phyloP scores from a whole-genome alignment of 1,284 basidiomycete genomes.

The Ganoderma multipileum region DNA sequence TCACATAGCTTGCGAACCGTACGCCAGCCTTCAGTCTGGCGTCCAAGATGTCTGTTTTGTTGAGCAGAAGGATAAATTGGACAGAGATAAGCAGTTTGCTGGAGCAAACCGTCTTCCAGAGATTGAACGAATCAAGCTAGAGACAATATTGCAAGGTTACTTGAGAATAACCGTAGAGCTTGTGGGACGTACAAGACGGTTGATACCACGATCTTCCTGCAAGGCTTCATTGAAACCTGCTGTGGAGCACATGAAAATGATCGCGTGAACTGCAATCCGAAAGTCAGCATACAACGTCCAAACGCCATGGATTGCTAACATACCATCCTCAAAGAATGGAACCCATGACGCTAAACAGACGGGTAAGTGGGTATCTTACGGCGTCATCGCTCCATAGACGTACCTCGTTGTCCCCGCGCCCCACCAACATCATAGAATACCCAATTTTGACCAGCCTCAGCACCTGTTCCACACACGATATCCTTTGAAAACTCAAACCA shows the following conservation, averaged over 20 bases:
- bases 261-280: slow-evolving; percentile 53
- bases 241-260: slow-evolving; percentile 71
- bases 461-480: slow-evolving; percentile 27
- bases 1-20: slow-evolving; percentile 59
- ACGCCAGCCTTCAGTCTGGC: slow-evolving; percentile 59
- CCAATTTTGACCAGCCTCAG: slow-evolving; percentile 54
- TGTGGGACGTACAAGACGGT: slow-evolving; percentile 56
- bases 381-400: slow-evolving; percentile 16
- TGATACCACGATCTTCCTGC: slow-evolving; percentile 61
- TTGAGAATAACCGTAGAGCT: neutral
- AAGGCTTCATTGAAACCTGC: slow-evolving; percentile 71
- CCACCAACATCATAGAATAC: slow-evolving; percentile 69
- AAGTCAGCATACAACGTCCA: slow-evolving; percentile 5
- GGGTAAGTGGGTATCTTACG: neutral
- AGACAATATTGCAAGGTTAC: neutral
- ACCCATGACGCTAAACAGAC: slow-evolving; percentile 59
- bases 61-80: slow-evolving; percentile 66
- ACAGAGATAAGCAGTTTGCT: slow-evolving; percentile 59
- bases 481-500: too few species aligned
- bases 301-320: slow-evolving; percentile 21
- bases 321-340: slow-evolving; percentile 70
- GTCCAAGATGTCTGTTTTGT: slow-evolving; percentile 68
- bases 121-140: slow-evolving; percentile 61
- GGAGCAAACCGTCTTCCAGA: slow-evolving; percentile 67
- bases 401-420: slow-evolving; percentile 58